Conservation (phyloP, 1,139 yeast species). For the Suhomyces maxii region DNA sequence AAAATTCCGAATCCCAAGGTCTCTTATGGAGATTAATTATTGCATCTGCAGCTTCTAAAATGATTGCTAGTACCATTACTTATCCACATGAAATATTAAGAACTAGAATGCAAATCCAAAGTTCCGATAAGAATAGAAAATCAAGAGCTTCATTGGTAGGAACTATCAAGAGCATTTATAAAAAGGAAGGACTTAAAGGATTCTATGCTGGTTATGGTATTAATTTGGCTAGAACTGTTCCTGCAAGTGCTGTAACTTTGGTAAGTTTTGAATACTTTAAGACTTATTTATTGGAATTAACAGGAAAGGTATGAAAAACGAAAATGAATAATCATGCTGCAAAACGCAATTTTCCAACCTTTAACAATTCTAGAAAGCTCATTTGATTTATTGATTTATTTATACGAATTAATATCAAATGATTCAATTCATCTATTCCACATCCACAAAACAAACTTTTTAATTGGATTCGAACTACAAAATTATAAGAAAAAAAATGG, state of each 20-base stretch:
- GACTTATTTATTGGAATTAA: constrained; percentile 49
- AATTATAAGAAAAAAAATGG: neutral
- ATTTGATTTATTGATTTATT: neutral
- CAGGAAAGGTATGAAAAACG: constrained; percentile 23
- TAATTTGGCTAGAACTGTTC: constrained; percentile 86
- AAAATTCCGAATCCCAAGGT: constrained; percentile 16
- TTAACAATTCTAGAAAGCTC: too few species aligned
- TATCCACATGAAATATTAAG: constrained; percentile 96
- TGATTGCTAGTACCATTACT: constrained; percentile 85
- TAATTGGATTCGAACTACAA: neutral
- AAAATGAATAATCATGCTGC: too few species aligned
- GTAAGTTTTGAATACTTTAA: constrained; percentile 91
- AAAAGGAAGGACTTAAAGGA: constrained; percentile 74
- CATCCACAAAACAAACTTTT: neutral
- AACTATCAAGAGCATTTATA: constrained; percentile 48
- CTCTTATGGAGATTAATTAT: constrained; percentile 52
- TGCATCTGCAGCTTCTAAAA: constrained; percentile 82
- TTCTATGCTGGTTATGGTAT: constrained; percentile 90
- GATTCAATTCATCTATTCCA: too few species aligned
- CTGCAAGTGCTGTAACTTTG: constrained; percentile 91
- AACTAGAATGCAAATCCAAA: constrained; percentile 78
- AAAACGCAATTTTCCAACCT: too few species aligned
- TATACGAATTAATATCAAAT: too few species aligned
- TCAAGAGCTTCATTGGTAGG: constrained; percentile 22
- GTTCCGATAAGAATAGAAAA: constrained; percentile 11